These are phyloP conservation scores for Hura crepitans DNA, from an alignment of 441 rosid genomes.

Conservation along the genomic window DNA sequence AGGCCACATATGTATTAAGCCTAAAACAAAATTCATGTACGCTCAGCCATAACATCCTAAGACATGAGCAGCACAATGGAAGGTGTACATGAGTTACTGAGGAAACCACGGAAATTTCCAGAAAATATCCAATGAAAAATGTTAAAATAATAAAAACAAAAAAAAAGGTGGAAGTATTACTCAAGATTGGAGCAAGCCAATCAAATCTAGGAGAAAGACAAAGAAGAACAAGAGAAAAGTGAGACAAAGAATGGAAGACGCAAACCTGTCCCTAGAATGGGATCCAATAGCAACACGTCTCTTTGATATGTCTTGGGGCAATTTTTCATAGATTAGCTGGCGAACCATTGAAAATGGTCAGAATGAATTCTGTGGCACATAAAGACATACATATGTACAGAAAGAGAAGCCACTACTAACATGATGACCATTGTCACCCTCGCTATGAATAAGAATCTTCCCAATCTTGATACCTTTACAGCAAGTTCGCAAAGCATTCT, in stretches of 20 bases:
- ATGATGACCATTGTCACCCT: conserved; percentile 64
- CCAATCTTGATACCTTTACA: conserved; percentile 92
- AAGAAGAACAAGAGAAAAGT: no score
- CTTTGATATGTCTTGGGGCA: conserved; percentile 84
- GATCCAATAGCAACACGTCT: conserved; percentile 93
- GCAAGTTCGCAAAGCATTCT: conserved; percentile 92
- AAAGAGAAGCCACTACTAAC: conserved; percentile 34
- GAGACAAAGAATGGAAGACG: background rate
- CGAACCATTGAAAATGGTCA: conserved; percentile 23
- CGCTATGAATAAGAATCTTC: conserved; percentile 77
- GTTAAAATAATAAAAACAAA: no score
- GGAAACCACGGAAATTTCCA: background rate
- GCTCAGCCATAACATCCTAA: background rate
- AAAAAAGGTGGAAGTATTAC: background rate
- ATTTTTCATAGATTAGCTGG: conserved; percentile 90
- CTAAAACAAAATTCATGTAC: no score
- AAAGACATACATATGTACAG: background rate
- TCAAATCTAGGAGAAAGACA: background rate
- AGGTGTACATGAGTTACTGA: background rate
- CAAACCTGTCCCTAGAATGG: conserved; percentile 94
- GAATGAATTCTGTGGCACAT: conserved; percentile 15
- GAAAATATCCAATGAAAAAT: background rate
- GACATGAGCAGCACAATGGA: background rate
- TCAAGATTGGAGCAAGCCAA: background rate
- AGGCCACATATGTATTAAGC: no score